Evolutionary conservation across 176 grass and related monocot genomes (phyloP), one percentile per base, ranked within the genome.

Genomic region (Carex kokanica): DNA sequence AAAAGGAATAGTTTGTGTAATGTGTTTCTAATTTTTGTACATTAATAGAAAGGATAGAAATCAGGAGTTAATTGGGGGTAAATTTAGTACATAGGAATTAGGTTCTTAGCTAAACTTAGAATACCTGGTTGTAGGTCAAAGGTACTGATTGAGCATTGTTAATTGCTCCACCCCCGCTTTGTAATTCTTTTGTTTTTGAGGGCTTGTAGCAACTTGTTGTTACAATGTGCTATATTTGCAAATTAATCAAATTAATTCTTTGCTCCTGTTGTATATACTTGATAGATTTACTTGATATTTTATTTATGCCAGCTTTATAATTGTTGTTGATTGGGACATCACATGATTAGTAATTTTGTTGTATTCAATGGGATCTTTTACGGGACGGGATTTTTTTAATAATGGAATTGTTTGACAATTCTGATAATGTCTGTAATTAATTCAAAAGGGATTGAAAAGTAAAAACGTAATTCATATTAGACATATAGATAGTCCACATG

Each of bases 21-120:
- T 18, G 32, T 43, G 60, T 62, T 81, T 81, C 80, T 82, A 82
- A 74, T 31, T 68, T 82, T 82, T 82, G 80, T 82, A 82, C 59
- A 82, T 82, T 82, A 64, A 82, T 82, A 82, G 80, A 64, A 82
- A 82, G 14, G 41, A 66, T 82, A 82, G 80, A 29, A 75, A 68
- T 68, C 14, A 56, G 25, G 73, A 52, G 40, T 82, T 54, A 68
- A 65, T 41, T 64, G 63, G 23, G 34, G 80, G 41, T 63, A 82
- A 11, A 82, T 31, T 68, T 82, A 53, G 80, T 82, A 82, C 60
- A 82, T 82, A 82, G 80, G 61, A 65, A 61, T 21, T 63, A 82
- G 63, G 57, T 63, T 82, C 25, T 51, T 62, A 65, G 57, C 16
- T 24, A 32, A 56, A 54, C 73, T 78, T 54, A 77, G 24, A 77